Percentiles rank a stretch among this genome's conserved stretches.
Evolutionary conservation across 75 land plant genomes (phyloP).

Genomic region (Sequoia sempervirens): DNA sequence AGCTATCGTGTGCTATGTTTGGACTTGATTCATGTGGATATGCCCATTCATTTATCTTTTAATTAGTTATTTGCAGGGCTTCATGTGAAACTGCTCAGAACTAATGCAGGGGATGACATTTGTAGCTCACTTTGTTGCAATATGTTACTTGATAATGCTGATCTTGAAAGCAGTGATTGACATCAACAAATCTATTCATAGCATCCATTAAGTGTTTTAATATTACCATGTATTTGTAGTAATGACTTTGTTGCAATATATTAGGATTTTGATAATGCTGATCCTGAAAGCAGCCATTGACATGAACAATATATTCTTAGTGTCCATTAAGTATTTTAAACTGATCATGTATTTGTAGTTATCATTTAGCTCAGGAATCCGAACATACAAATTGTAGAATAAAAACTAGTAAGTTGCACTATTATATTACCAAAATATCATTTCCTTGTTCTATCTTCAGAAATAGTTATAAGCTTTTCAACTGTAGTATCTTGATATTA

Average conservation of each 20-base stretch:
- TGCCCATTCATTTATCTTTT: neutral
- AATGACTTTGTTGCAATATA: too few relatives aligned
- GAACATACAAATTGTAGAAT: neutral
- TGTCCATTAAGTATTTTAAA: neutral
- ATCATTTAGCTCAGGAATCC: neutral
- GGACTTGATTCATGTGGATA: neutral
- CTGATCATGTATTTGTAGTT: neutral
- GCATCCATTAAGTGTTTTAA: too few relatives aligned
- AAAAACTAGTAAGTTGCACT: neutral
- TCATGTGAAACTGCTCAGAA: neutral
- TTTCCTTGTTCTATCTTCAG: too few relatives aligned
- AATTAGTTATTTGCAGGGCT: neutral
- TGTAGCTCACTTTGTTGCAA: neutral
- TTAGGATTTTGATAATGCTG: neutral
- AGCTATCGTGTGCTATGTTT: neutral
- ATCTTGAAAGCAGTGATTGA: too few relatives aligned
- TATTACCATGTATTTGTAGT: too few relatives aligned
- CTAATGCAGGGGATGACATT: neutral
- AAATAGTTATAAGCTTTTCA: neutral
- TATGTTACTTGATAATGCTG: too few relatives aligned
- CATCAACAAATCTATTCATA: too few relatives aligned
- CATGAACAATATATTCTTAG: neutral
- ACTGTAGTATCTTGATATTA: too few relatives aligned
- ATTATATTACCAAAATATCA: neutral
- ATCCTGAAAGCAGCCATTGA: neutral